Evolutionary conservation across 331 rosid genomes (phyloP).

Genomic region (Malus hybrid): DNA sequence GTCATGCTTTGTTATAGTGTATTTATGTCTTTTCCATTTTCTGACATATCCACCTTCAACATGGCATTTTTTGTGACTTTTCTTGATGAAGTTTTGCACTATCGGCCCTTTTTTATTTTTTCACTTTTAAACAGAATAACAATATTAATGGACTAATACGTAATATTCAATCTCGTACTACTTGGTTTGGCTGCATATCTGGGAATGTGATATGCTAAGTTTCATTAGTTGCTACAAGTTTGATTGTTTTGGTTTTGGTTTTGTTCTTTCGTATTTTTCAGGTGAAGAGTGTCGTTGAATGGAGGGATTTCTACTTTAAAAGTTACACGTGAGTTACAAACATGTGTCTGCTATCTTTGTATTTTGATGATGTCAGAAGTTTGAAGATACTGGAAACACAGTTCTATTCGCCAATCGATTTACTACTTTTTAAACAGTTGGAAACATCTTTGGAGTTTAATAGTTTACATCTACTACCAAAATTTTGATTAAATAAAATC

Average conservation of each 20-base stretch:
- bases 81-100: not conserved
- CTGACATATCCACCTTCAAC: not conserved
- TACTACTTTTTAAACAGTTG: not conserved
- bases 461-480: not conserved
- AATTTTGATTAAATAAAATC: not conserved
- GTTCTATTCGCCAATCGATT: not conserved
- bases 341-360: not conserved
- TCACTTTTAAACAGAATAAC: not conserved
- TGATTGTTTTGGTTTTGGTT: not conserved
- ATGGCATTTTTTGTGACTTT: not conserved
- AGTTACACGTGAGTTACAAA: constrained; percentile 59
- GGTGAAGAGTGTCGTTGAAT: constrained; percentile 89
- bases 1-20: not conserved
- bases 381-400: not conserved
- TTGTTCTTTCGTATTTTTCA: constrained; percentile 21
- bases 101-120: not conserved
- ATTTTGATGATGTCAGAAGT: not conserved
- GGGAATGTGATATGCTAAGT: not conserved
- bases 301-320: constrained; percentile 81
- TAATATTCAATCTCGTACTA: not conserved
- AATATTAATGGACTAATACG: not conserved
- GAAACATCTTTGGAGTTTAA: not conserved
- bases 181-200: not conserved
- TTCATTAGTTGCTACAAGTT: not conserved
- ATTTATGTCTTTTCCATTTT: not conserved